A percentile compares a stretch with the other conserved stretches of the same genome.
Conservation (phyloP, 768 basidiomycete genomes). For the Dentipellis sp. region DNA sequence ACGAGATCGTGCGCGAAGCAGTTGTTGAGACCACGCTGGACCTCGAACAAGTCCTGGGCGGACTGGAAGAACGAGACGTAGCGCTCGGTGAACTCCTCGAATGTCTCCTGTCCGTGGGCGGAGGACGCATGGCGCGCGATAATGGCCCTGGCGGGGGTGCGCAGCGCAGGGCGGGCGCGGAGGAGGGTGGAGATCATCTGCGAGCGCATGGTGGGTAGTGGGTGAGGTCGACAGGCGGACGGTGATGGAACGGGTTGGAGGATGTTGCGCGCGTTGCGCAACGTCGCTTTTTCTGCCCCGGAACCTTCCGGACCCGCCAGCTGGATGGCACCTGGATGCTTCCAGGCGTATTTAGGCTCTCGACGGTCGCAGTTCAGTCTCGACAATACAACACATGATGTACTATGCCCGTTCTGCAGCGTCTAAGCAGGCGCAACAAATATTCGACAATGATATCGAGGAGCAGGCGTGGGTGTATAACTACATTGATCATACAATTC, state of each 20-base stretch:
- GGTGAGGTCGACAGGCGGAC: slow-evolving; percentile 3
- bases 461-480: too few species aligned
- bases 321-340: not conserved
- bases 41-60: slow-evolving; percentile 95
- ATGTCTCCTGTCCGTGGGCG: slow-evolving; percentile 81
- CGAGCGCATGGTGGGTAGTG: slow-evolving; percentile 34
- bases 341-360: not conserved
- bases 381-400: not conserved
- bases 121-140: slow-evolving; percentile 42
- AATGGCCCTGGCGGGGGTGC: slow-evolving; percentile 22
- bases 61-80: slow-evolving; percentile 91
- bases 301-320: slow-evolving; percentile 5
- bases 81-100: slow-evolving; percentile 89
- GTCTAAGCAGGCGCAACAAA: too few species aligned
- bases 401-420: not conserved
- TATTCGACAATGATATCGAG: too few species aligned
- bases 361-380: not conserved
- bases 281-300: slow-evolving; percentile 6
- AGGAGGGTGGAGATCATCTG: slow-evolving; percentile 54
- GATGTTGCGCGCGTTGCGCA: slow-evolving; percentile 2
- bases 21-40: slow-evolving; percentile 98
- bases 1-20: slow-evolving; percentile 99
- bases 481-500: not conserved
- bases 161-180: slow-evolving; percentile 46
- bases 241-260: not conserved